phyloP scores from a whole-genome alignment of 768 basidiomycete genomes.

The Boletus speciosus region DNA sequence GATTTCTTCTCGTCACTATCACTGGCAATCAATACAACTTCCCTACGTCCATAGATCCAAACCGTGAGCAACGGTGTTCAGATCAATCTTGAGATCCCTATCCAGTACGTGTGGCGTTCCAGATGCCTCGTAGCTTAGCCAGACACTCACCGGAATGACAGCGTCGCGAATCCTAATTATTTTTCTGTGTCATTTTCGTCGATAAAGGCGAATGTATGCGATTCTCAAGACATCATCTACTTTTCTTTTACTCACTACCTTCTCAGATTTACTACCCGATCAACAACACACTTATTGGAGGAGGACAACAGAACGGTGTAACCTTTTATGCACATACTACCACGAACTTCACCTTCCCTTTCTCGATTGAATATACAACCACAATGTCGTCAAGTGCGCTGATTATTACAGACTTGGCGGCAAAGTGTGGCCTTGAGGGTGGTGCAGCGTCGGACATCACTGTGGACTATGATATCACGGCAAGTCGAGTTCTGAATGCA shows the following conservation, averaged over 20 bases:
- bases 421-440: slow-evolving; percentile 57
- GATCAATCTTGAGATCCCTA: slow-evolving; percentile 61
- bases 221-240: neutral
- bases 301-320: slow-evolving; percentile 47
- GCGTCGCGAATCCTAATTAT: slow-evolving; percentile 80
- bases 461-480: slow-evolving; percentile 66
- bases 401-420: slow-evolving; percentile 60
- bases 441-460: slow-evolving; percentile 45
- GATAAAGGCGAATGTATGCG: slow-evolving; percentile 56
- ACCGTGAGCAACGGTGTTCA: slow-evolving; percentile 41
- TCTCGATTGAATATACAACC: slow-evolving; percentile 59
- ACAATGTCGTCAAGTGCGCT: slow-evolving; percentile 46
- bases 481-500: slow-evolving; percentile 19
- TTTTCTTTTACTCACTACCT: slow-evolving; percentile 2
- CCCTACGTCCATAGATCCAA: slow-evolving; percentile 33
- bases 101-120: slow-evolving; percentile 46
- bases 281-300: slow-evolving; percentile 64
- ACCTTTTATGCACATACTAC: slow-evolving; percentile 48
- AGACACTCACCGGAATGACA: slow-evolving; percentile 28
- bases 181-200: slow-evolving; percentile 65
- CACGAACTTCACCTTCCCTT: slow-evolving; percentile 75
- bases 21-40: slow-evolving; percentile 17
- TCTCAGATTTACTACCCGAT: slow-evolving; percentile 72
- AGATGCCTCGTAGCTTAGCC: neutral
- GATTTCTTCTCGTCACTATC: slow-evolving; percentile 15